Percentiles rank a stretch among this genome's conserved stretches.
phyloP scores from a whole-genome alignment of 2,329 filamentous ascomycete genomes.

The Paradendryphiella salina region DNA sequence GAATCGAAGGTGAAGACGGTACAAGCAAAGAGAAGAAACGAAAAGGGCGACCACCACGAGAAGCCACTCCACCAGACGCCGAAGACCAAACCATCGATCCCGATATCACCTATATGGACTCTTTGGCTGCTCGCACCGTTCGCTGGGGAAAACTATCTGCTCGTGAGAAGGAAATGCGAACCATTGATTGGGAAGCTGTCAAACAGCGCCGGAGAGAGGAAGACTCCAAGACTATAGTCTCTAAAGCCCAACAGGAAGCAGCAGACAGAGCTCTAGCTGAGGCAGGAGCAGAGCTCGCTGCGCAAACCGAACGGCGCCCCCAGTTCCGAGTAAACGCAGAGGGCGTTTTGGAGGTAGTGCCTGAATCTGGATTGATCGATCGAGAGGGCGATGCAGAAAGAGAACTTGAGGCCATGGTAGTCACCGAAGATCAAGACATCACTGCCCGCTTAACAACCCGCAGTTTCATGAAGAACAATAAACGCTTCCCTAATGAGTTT shows the following conservation, averaged over 20 bases:
- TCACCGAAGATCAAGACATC: slow-evolving; percentile 77
- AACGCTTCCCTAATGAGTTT: slow-evolving; percentile 53
- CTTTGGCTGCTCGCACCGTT: slow-evolving; percentile 65
- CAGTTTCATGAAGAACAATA: slow-evolving; percentile 67
- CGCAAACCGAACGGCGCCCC: slow-evolving; percentile 46
- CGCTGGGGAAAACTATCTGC: slow-evolving; percentile 75
- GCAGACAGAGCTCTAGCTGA: slow-evolving; percentile 29
- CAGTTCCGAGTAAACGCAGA: slow-evolving; percentile 62
- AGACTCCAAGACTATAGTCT: slow-evolving; percentile 27
- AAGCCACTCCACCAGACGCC: slow-evolving; percentile 43
- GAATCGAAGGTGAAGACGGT: slow-evolving; percentile 14
- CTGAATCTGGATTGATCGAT: slow-evolving; percentile 68
- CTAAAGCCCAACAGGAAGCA: slow-evolving; percentile 29
- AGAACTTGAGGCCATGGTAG: slow-evolving; percentile 59
- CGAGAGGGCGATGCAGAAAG: slow-evolving; percentile 65
- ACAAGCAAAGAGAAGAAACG: slow-evolving; percentile 22
- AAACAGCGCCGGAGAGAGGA: slow-evolving; percentile 46
- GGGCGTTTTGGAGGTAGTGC: slow-evolving; percentile 72
- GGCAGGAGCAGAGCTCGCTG: slow-evolving; percentile 16
- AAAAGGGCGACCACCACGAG: slow-evolving; percentile 34
- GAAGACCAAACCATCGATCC: slow-evolving; percentile 61
- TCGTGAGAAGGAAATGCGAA: slow-evolving; percentile 71
- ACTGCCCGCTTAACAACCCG: slow-evolving; percentile 70
- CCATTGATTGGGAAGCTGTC: slow-evolving; percentile 63
- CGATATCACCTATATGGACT: slow-evolving; percentile 69